These are phyloP conservation scores for Nemania diffusa DNA, from an alignment of 2,329 filamentous ascomycete genomes.

Conservation along the genomic window DNA sequence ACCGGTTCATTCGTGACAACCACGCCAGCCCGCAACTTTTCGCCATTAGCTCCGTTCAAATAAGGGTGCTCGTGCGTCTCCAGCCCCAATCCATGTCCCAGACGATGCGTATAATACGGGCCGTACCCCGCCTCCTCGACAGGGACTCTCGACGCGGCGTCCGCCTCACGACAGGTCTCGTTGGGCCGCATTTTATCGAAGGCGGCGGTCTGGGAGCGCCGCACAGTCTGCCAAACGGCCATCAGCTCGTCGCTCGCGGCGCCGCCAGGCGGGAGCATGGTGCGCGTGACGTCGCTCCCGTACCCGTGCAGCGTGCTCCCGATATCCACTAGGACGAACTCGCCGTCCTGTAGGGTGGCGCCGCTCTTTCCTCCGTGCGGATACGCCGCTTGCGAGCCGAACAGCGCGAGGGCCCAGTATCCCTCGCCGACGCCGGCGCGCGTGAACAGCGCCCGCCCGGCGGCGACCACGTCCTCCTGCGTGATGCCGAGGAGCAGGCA, in stretches of 20 bases:
- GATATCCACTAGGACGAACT: conserved; percentile 48
- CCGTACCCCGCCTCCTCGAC: conserved; percentile 42
- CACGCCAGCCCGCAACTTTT: conserved; percentile 43
- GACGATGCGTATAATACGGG: conserved; percentile 46
- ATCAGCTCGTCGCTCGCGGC: conserved; percentile 42
- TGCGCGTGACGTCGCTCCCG: conserved; percentile 47
- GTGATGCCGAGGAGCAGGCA: conserved; percentile 43
- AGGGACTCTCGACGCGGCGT: conserved; percentile 44
- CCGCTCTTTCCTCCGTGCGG: conserved; percentile 47
- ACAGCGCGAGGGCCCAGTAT: conserved; percentile 47
- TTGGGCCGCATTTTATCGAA: conserved; percentile 44
- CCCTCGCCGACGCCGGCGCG: conserved; percentile 44
- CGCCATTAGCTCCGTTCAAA: conserved; percentile 46
- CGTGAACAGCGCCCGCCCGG: conserved; percentile 40
- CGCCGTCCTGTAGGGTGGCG: conserved; percentile 41
- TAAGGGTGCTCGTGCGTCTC: conserved; percentile 49
- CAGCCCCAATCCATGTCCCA: conserved; percentile 46
- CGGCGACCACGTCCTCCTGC: conserved; percentile 43
- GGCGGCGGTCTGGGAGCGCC: conserved; percentile 41
- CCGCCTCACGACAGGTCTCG: conserved; percentile 45
- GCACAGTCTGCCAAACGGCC: conserved; percentile 44
- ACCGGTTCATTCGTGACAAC: conserved; percentile 48
- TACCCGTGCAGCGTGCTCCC: conserved; percentile 47
- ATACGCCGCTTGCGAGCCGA: conserved; percentile 46
- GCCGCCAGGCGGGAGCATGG: conserved; percentile 42